A percentile compares a stretch with the other conserved stretches of the same genome.
Conservation (phyloP, 495 filamentous ascomycete species). For the Pseudevernia furfuracea region DNA sequence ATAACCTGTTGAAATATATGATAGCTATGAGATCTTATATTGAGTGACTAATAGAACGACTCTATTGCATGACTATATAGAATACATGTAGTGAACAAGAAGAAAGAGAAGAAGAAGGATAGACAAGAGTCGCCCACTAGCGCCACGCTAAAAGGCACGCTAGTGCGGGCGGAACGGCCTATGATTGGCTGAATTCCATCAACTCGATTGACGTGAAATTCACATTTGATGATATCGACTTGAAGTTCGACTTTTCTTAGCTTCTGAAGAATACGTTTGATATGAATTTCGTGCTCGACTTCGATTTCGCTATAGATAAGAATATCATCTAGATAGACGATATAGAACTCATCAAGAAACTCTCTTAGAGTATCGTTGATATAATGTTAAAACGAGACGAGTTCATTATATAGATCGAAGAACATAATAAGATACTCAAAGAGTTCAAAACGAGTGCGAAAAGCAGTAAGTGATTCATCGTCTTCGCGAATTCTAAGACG, state of each 20-base stretch:
- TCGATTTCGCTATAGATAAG: conserved; percentile 21
- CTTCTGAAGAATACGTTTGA: conserved; percentile 14
- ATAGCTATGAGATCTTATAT: no score
- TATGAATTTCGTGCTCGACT: conserved; percentile 17
- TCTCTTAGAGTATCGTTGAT: conserved; percentile 27
- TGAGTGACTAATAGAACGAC: no score
- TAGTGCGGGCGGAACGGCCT: no score
- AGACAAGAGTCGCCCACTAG: no score
- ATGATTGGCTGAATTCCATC: no score
- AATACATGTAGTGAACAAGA: no score
- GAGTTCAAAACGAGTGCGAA: conserved; percentile 29
- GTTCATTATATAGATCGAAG: conserved; percentile 27
- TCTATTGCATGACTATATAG: no score
- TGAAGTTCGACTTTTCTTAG: conserved; percentile 19
- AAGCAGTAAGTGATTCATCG: conserved; percentile 34
- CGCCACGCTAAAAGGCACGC: no score
- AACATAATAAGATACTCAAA: conserved; percentile 30
- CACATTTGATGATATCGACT: conserved; percentile 25
- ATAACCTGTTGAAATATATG: no score
- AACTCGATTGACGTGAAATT: conserved; percentile 24
- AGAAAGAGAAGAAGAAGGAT: no score
- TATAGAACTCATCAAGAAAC: not conserved
- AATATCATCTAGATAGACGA: conserved; percentile 14
- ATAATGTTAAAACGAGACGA: conserved; percentile 27
- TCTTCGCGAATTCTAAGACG: conserved; percentile 23